Evolutionary conservation across 2,329 filamentous ascomycete genomes (phyloP), one percentile per base, ranked within the genome.

Genomic region (Fusarium neocosmosporiellum): DNA sequence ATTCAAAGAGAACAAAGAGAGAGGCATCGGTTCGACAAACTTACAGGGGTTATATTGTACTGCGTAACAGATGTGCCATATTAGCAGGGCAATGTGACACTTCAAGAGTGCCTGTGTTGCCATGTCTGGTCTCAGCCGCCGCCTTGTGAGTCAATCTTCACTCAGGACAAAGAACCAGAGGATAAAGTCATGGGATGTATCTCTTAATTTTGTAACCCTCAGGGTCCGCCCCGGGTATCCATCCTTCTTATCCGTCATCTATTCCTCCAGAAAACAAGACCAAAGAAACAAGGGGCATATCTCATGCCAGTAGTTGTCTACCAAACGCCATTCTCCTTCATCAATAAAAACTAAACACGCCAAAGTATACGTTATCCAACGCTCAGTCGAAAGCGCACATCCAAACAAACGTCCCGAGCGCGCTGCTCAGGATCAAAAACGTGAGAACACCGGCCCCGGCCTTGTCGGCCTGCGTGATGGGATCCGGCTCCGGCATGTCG

Each of bases 391-490:
- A 77, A n/a, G 69, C 63, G 65, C 84, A 85, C 86, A 88, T 88
- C 87, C 87, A 89, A 33, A 82, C 80, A 78, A 87, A 88, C 6
- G 83, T 83, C 18, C 83, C 82, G 3, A 86, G 59, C 1, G 82
- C 81, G 20, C 82, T 79, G 0, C 82, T 80, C 24, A 87, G 75
- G 5, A 88, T 70, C 3, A 88, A 9, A 34, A 85, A 79, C 0
- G 87, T 88, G 46, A 88, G 14, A 61, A 88, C 84, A 2, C 83
- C 84, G 1, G 87, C 87, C 16, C 87, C 87, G 0, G 84, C 86
- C 64, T 78, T 82, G 67, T 88, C 87, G 11, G 80, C 84, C 5
- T 77, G 79, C 2, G 85, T 86, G 10, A 87, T 80, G 0, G 83
- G 80, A 3, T 63, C 43, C 9, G 43, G 60, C 59, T 80, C 66